Percentiles rank a stretch among this genome's conserved stretches.
Conservation (phyloP, 345 rosid species). For the Salix viminalis region DNA sequence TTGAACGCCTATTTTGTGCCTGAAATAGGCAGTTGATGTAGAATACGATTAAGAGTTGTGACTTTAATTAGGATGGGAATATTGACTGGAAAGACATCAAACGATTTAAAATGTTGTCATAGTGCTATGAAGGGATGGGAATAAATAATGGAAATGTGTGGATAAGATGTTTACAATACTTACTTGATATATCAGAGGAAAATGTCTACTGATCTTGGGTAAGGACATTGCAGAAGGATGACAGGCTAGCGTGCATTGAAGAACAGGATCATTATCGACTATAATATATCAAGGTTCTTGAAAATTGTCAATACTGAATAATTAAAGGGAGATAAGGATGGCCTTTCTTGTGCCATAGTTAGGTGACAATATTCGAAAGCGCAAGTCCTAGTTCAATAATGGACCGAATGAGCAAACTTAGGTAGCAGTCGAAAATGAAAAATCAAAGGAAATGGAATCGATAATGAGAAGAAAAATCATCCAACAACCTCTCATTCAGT, state of each 20-base stretch:
- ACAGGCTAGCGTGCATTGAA: not conserved
- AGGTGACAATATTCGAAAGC: not conserved
- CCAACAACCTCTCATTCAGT: not conserved
- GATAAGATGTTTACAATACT: conserved; percentile 1
- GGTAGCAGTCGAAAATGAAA: not conserved
- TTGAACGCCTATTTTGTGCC: not conserved
- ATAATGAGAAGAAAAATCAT: not conserved
- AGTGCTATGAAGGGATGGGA: not conserved
- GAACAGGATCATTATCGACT: not conserved
- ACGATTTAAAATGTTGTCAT: not conserved
- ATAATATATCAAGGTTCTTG: not conserved
- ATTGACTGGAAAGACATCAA: not conserved
- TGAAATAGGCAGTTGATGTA: not conserved
- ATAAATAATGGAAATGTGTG: not conserved
- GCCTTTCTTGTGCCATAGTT: not conserved
- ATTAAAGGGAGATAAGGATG: not conserved
- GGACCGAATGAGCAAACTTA: not conserved
- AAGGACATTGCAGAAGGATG: not conserved
- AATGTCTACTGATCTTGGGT: not conserved
- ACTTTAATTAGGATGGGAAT: not conserved
- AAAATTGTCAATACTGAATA: not conserved
- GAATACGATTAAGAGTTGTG: not conserved
- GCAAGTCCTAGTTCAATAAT: not conserved
- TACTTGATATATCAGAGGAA: not conserved
- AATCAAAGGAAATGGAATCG: not conserved